Conservation (phyloP, 2,329 filamentous ascomycete species). For the Colletotrichum eleusines region DNA sequence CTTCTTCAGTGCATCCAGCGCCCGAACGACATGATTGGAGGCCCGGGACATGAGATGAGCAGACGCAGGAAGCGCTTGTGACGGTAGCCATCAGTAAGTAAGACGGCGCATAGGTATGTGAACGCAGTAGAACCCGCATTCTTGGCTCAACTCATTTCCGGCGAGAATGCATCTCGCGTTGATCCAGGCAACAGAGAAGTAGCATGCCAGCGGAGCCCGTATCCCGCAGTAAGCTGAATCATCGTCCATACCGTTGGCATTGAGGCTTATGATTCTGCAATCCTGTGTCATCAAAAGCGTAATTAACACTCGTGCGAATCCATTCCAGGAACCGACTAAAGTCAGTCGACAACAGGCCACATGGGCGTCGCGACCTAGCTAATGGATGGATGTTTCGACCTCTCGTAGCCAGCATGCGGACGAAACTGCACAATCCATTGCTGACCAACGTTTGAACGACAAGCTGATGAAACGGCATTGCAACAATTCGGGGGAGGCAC, state of each 20-base stretch:
- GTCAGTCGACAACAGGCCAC: neutral
- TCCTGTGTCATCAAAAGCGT: slow-evolving; percentile 12
- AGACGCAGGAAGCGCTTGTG: neutral
- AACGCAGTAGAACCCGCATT: slow-evolving; percentile 22
- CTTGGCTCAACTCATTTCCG: slow-evolving; percentile 24
- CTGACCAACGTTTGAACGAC: slow-evolving; percentile 6
- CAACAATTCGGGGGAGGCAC: slow-evolving; percentile 6
- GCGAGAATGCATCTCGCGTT: slow-evolving; percentile 11
- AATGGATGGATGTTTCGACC: neutral
- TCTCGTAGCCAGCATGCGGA: neutral
- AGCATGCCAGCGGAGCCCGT: slow-evolving; percentile 19
- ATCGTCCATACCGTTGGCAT: slow-evolving; percentile 16
- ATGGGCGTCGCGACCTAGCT: slow-evolving; percentile 7
- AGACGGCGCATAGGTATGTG: slow-evolving; percentile 24
- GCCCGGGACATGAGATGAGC: neutral
- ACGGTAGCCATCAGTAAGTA: slow-evolving; percentile 20
- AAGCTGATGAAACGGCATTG: slow-evolving; percentile 26
- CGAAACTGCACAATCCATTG: neutral
- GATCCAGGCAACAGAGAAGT: slow-evolving; percentile 19
- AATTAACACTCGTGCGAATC: neutral
- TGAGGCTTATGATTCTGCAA: slow-evolving; percentile 22
- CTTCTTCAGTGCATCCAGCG: slow-evolving; percentile 5
- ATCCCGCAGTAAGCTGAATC: slow-evolving; percentile 3
- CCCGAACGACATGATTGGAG: neutral
- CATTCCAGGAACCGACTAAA: slow-evolving; percentile 23